A percentile compares a stretch with the other conserved stretches of the same genome.
Evolutionary conservation across 257 asterid genomes (phyloP).

Genomic region (Penstemon eatonii): DNA sequence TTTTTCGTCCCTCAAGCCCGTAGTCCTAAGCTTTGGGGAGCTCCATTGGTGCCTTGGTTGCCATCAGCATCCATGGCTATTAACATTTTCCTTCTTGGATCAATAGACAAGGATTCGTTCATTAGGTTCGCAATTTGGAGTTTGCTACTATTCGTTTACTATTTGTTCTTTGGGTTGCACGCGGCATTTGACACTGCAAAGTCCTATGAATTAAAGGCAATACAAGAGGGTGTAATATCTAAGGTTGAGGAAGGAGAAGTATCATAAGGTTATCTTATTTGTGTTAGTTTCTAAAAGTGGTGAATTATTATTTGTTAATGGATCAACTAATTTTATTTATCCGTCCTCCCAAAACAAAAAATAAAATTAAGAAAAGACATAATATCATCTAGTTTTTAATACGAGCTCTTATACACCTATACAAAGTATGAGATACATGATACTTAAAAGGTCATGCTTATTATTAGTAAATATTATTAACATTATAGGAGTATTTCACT

Average conservation of each 20-base stretch:
- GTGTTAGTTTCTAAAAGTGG: too few relatives aligned
- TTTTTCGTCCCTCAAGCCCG: slow-evolving; percentile 47
- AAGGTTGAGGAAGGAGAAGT: slow-evolving; percentile 39
- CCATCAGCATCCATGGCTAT: slow-evolving; percentile 55
- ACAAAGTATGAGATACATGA: too few relatives aligned
- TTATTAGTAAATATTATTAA: too few relatives aligned
- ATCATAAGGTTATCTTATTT: neutral
- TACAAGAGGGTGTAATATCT: slow-evolving; percentile 10
- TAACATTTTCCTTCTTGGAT: slow-evolving; percentile 38
- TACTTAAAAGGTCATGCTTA: too few relatives aligned
- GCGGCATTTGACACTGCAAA: slow-evolving; percentile 59
- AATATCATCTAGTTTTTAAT: too few relatives aligned
- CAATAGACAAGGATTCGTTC: slow-evolving; percentile 29
- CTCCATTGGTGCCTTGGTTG: slow-evolving; percentile 68
- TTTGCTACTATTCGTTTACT: slow-evolving; percentile 35
- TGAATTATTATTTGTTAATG: too few relatives aligned
- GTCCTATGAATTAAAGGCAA: slow-evolving; percentile 20
- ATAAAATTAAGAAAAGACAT: too few relatives aligned
- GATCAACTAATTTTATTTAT: too few relatives aligned
- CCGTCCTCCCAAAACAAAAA: neutral
- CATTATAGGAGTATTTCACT: too few relatives aligned
- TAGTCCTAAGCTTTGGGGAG: slow-evolving; percentile 56
- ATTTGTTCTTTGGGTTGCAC: slow-evolving; percentile 51
- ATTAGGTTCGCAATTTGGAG: slow-evolving; percentile 49
- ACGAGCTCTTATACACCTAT: too few relatives aligned